These are phyloP conservation scores for Nakaseomyces uthaithaninus DNA, from an alignment of 1,139 yeast species.

Conservation along the genomic window DNA sequence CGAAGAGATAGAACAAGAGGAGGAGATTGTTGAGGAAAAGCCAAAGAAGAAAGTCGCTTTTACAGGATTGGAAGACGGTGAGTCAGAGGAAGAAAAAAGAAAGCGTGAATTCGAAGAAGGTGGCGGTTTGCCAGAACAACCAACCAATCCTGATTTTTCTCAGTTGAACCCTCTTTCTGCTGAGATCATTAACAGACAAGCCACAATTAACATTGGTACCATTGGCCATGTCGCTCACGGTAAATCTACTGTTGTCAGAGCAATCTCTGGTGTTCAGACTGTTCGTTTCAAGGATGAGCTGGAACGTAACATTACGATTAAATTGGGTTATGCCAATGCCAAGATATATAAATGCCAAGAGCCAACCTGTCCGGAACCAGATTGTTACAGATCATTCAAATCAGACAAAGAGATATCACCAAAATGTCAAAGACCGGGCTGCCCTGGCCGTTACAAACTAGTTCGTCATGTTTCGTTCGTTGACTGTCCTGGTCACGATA, in stretches of 20 bases:
- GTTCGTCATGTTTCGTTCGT: slow-evolving; percentile 97
- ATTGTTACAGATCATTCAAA: slow-evolving; percentile 87
- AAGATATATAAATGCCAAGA: slow-evolving; percentile 91
- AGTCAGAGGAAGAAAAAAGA: slow-evolving; percentile 60
- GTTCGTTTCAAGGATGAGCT: slow-evolving; percentile 97
- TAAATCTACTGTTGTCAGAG: slow-evolving; percentile 96
- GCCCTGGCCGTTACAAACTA: slow-evolving; percentile 77
- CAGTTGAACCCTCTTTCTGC: slow-evolving; percentile 80
- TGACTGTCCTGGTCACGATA: slow-evolving; percentile 99
- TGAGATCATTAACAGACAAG: slow-evolving; percentile 96
- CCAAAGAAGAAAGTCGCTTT: slow-evolving; percentile 74
- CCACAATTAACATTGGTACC: slow-evolving; percentile 97
- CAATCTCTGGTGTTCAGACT: slow-evolving; percentile 97
- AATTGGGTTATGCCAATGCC: slow-evolving; percentile 97
- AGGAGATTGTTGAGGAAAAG: slow-evolving; percentile 31
- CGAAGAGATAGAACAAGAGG: slow-evolving; percentile 32
- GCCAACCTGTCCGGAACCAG: slow-evolving; percentile 86
- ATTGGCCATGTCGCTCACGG: slow-evolving; percentile 99
- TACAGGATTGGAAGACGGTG: slow-evolving; percentile 56
- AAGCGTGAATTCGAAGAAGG: slow-evolving; percentile 91
- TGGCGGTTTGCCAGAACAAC: slow-evolving; percentile 97
- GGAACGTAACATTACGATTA: slow-evolving; percentile 97
- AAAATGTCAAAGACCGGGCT: slow-evolving; percentile 78
- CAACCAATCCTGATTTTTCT: slow-evolving; percentile 75
- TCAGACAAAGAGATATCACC: slow-evolving; percentile 94